Evolutionary conservation across 495 filamentous ascomycete species (phyloP), one percentile per base, ranked within the genome.

Genomic region (Podospora appendiculata): DNA sequence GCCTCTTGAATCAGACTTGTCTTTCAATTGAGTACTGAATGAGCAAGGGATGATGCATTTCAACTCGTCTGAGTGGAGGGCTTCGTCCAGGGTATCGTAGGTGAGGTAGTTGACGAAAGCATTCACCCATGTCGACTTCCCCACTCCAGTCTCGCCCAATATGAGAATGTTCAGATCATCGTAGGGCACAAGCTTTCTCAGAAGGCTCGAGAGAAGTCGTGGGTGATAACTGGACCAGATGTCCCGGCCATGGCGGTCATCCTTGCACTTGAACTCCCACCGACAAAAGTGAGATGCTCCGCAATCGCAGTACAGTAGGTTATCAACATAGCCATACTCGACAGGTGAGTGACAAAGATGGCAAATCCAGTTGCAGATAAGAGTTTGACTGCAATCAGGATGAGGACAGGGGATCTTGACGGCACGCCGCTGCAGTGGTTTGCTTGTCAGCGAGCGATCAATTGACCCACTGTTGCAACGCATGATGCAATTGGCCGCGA

Each of bases 91-190:
- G 2, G 62, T 56, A 1, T 62, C 61, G 41, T 55, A 69, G 0
- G 55, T 57, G 3, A 76, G 52, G 46, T 76, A 76, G 43, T 76
- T 76, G 55, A 68, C 64, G 34, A 74, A 72, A 0, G 70, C 70
- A 45, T 76, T 76, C 56, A 75, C 74, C 51, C 64, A 76, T 0
- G 73, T 74, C 5, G 71, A 73, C 52, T 73, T 74, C 0, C 72
- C 70, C 2, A 74, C 71, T 1, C 72, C 72, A 0, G 66, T 72
- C 46, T 72, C 71, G 1, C 73, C 73, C 4, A 75, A 58, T 14
- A 77, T 70, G 14, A 77, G 54, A 19, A 77, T 66, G 54, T 77
- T 76, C 18, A 71, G 19, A 4, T 66, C 51, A 3, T 68, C 57
- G 17, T 54, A 52, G n/a, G 56, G 46, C 12, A 16, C 8, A 65